These are phyloP conservation scores for Akanthomyces lecanii DNA, from an alignment of 2,329 filamentous ascomycete species.

Conservation along the genomic window DNA sequence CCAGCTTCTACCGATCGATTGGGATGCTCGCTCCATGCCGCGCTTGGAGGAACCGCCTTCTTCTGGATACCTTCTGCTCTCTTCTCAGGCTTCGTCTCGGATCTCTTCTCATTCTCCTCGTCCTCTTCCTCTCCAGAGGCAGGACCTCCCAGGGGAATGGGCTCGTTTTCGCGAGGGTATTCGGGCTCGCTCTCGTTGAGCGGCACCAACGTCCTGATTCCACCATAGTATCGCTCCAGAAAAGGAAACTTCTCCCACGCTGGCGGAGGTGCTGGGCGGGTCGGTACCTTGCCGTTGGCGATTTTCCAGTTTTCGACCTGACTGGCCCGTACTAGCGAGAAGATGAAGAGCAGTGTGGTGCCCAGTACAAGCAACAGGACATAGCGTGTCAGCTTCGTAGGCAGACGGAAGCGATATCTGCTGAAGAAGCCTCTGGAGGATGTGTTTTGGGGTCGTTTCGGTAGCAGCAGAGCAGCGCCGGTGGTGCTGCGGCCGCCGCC, in stretches of 20 bases:
- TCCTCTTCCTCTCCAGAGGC: constrained; percentile 2
- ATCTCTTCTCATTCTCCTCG: constrained; percentile 9
- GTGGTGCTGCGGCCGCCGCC: constrained; percentile 32
- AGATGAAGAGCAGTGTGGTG: constrained; percentile 70
- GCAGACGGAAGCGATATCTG: constrained; percentile 56
- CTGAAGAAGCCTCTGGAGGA: constrained; percentile 22
- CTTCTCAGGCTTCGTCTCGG: constrained; percentile 19
- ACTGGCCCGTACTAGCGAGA: constrained; percentile 70
- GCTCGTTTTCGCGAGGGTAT: constrained; percentile 67
- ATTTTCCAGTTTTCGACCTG: constrained; percentile 62
- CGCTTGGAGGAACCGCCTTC: constrained; percentile 27
- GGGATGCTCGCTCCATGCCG: constrained; percentile 32
- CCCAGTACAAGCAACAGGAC: constrained; percentile 69
- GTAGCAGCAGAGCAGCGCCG: constrained; percentile 35
- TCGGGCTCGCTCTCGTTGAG: constrained; percentile 68
- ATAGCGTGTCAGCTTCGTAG: constrained; percentile 70
- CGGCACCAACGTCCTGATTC: constrained; percentile 67
- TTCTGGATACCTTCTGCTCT: constrained; percentile 18
- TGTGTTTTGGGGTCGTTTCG: constrained; percentile 30
- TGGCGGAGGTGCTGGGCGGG: constrained; percentile 56
- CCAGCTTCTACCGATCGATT: constrained; percentile 38
- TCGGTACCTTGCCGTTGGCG: constrained; percentile 46
- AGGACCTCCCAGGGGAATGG: constrained; percentile 25
- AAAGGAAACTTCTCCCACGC: constrained; percentile 84
- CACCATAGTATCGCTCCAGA: constrained; percentile 84